phyloP scores from a whole-genome alignment of 805 yeast genomes.

The Komagataella pastoris region DNA sequence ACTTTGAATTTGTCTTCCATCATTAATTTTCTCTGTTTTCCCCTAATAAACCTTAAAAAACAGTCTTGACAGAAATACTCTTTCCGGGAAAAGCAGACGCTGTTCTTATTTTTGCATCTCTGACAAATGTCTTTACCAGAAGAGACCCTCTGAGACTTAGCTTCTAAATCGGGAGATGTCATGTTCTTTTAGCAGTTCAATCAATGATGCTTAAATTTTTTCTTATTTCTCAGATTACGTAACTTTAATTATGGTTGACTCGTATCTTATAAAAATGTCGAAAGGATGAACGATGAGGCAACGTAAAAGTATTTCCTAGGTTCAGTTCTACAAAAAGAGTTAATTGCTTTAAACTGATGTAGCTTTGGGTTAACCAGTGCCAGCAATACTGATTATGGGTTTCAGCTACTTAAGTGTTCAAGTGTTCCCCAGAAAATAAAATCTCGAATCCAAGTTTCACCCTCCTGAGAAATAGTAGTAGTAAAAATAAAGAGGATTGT shows the following conservation, averaged over 20 bases:
- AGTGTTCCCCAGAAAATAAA: no score
- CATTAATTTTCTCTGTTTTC: conserved; percentile 76
- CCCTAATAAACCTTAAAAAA: conserved; percentile 57
- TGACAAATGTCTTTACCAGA: conserved; percentile 18
- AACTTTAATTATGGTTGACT: no score
- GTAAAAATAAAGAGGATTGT: no score
- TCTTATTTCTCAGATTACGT: neutral
- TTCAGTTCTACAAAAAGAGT: no score
- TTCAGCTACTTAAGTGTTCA: neutral
- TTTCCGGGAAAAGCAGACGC: conserved; percentile 39
- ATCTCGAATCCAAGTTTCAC: neutral
- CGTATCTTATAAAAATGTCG: no score
- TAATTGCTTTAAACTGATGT: neutral
- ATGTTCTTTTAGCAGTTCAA: neutral
- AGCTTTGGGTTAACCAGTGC: neutral
- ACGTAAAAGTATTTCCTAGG: neutral
- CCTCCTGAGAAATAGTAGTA: neutral
- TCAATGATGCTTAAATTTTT: neutral
- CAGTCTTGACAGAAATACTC: conserved; percentile 57
- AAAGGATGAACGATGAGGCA: neutral
- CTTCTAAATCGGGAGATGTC: neutral
- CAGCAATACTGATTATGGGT: no score
- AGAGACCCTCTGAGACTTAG: neutral
- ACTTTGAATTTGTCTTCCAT: conserved; percentile 60
- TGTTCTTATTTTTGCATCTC: conserved; percentile 31